Percentiles rank a stretch among this genome's conserved stretches.
Conservation (phyloP, 176 grass and related monocot species). For the Ampelocalamus luodianensis region DNA sequence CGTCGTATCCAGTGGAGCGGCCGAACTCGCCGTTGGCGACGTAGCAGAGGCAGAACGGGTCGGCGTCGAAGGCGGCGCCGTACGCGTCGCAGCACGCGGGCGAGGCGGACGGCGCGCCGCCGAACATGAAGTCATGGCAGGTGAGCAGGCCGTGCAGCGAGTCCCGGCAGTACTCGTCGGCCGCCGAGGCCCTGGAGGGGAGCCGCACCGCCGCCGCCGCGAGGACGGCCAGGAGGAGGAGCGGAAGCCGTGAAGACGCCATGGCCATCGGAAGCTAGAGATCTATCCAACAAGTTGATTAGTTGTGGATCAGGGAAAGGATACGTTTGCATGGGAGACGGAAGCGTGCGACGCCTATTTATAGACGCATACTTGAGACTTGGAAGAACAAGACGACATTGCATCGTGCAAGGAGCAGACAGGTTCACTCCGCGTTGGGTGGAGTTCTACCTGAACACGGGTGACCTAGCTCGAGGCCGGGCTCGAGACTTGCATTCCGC, state of each 20-base stretch:
- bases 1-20: conserved; percentile 32
- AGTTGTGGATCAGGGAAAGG: neutral
- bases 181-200: neutral
- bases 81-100: conserved; percentile 42
- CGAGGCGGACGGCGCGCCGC: conserved; percentile 21
- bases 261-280: neutral
- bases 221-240: neutral
- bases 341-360: neutral
- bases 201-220: neutral
- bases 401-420: conserved; percentile 25
- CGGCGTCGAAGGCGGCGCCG: conserved; percentile 31
- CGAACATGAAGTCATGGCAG: conserved; percentile 48
- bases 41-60: conserved; percentile 66
- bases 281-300: neutral
- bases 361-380: neutral
- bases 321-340: neutral
- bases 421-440: neutral
- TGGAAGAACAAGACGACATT: neutral
- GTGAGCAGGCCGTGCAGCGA: conserved; percentile 37
- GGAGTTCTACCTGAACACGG: neutral
- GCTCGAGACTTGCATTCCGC: too few relatives aligned
- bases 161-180: conserved; percentile 31
- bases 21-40: conserved; percentile 50
- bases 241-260: neutral
- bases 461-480: too few relatives aligned